phyloP scores from a whole-genome alignment of 176 grass and related monocot genomes.

The Saccharum spontaneum region DNA sequence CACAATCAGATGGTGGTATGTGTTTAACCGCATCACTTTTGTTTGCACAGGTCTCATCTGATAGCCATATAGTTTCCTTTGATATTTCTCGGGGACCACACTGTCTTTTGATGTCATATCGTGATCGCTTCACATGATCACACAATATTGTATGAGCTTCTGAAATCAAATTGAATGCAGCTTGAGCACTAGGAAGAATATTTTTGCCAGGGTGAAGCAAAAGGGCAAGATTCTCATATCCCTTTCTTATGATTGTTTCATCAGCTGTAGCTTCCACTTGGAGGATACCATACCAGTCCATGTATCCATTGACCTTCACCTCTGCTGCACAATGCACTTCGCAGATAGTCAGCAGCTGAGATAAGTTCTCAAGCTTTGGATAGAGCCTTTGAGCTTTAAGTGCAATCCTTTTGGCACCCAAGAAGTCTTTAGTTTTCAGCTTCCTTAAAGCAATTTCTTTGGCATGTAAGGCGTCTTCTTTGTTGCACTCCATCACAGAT shows the following conservation, averaged over 20 bases:
- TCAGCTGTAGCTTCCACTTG: conserved; percentile 50
- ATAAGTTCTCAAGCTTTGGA: conserved; percentile 59
- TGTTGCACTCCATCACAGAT: not conserved
- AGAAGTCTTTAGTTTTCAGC: not conserved
- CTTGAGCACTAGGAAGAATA: conserved; percentile 56
- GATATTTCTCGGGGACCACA: not conserved
- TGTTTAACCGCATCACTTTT: conserved; percentile 23
- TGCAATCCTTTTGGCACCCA: conserved; percentile 3
- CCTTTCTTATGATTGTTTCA: conserved; percentile 51
- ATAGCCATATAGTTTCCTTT: not conserved
- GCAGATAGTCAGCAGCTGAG: conserved; percentile 57
- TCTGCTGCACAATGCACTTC: conserved; percentile 61
- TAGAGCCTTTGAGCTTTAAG: conserved; percentile 61
- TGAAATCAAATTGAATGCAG: conserved; percentile 63
- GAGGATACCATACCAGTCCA: conserved; percentile 70
- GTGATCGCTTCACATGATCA: conserved; percentile 44
- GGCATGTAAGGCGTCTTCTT: not conserved
- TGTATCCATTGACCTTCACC: conserved; percentile 29
- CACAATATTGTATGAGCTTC: conserved; percentile 57
- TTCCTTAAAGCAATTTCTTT: conserved; percentile 9
- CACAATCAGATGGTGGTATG: conserved; percentile 9
- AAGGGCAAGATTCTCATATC: conserved; percentile 59
- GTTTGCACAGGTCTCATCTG: conserved; percentile 19
- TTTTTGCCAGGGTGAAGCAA: conserved; percentile 75
- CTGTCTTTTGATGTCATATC: conserved; percentile 46